Percentiles rank a stretch among this genome's conserved stretches.
phyloP scores from a whole-genome alignment of 2,329 filamentous ascomycete genomes.

The Cordyceps javanica region DNA sequence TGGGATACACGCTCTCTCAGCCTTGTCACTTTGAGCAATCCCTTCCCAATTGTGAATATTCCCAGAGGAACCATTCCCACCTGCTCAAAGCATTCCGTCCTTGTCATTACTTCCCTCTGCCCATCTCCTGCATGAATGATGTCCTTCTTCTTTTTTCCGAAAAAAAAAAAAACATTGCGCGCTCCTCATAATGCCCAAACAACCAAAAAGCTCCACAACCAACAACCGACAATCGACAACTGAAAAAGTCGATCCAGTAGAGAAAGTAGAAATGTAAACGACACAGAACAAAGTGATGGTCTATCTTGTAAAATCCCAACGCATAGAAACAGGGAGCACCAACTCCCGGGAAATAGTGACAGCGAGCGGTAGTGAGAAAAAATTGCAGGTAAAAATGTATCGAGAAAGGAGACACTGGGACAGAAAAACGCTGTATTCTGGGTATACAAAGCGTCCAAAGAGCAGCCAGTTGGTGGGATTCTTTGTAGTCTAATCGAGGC shows the following conservation, averaged over 20 bases:
- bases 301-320: constrained; percentile 4
- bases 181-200: constrained; percentile 3
- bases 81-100: background rate
- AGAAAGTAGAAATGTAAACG: too few species aligned
- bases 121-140: too few species aligned
- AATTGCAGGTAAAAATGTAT: background rate
- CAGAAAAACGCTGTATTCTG: background rate
- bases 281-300: background rate
- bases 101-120: too few species aligned
- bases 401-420: background rate
- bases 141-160: background rate
- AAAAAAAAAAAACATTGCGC: too few species aligned
- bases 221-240: too few species aligned
- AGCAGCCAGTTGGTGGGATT: too few species aligned
- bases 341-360: background rate
- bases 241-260: too few species aligned
- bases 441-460: background rate
- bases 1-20: too few species aligned
- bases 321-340: background rate
- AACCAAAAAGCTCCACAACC: background rate
- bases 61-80: background rate
- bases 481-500: background rate
- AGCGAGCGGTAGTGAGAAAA: background rate
- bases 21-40: background rate
- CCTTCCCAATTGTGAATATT: background rate